Conservation (phyloP, 2,329 filamentous ascomycete species). For the Huntiella abstrusa region DNA sequence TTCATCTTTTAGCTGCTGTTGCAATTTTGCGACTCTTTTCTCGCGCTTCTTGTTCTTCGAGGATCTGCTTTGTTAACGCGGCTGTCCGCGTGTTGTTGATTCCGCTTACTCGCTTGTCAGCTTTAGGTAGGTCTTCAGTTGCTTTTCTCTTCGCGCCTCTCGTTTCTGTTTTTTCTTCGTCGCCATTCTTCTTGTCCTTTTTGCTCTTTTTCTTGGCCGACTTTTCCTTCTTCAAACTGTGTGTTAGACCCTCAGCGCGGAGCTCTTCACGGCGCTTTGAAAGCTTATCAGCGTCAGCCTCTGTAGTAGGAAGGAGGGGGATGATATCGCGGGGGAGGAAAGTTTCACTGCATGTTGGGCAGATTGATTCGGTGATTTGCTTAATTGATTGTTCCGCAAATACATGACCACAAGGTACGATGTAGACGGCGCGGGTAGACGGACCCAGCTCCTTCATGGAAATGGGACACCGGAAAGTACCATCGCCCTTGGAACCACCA, state of each 20-base stretch:
- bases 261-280: conserved; percentile 49
- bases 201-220: conserved; percentile 37
- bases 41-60: conserved; percentile 70
- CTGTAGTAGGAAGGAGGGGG: conserved; percentile 55
- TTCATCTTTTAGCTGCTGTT: conserved; percentile 22
- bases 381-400: conserved; percentile 76
- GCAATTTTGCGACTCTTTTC: conserved; percentile 35
- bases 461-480: conserved; percentile 59
- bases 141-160: conserved; percentile 17
- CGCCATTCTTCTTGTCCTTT: conserved; percentile 39
- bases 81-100: conserved; percentile 86
- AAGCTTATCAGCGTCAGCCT: conserved; percentile 51
- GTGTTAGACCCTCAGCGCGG: conserved; percentile 52
- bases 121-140: conserved; percentile 11
- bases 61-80: conserved; percentile 64
- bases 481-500: conserved; percentile 21
- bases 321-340: conserved; percentile 64
- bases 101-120: conserved; percentile 27
- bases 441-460: conserved; percentile 75
- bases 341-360: conserved; percentile 54
- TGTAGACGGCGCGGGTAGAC: conserved; percentile 60
- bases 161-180: conserved; percentile 20
- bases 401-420: conserved; percentile 89
- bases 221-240: conserved; percentile 72
- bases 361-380: conserved; percentile 47